Evolutionary conservation across 768 basidiomycete genomes (phyloP).

Genomic region (Ramaria sp.): DNA sequence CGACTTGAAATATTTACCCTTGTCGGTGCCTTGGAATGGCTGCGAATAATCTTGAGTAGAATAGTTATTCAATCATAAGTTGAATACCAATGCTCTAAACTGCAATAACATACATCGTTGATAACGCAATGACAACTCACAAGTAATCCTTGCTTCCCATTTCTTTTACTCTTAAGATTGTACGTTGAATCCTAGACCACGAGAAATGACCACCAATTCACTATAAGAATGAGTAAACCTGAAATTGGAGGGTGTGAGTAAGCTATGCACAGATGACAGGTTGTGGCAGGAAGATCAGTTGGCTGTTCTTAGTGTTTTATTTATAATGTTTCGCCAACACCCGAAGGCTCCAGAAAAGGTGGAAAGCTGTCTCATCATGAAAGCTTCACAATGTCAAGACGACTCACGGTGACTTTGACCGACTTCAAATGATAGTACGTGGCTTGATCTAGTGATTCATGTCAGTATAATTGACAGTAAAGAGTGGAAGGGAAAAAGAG

Average conservation of each 20-base stretch:
- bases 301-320: constrained; percentile 54
- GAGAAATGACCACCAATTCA: too few relatives aligned
- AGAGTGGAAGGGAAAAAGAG: not conserved
- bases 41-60: too few relatives aligned
- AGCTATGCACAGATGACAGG: not conserved
- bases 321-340: constrained; percentile 32
- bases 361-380: constrained; percentile 36
- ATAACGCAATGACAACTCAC: too few relatives aligned
- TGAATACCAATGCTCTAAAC: too few relatives aligned
- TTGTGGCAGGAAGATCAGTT: constrained; percentile 30
- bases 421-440: not conserved
- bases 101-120: too few relatives aligned
- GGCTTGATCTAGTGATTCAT: not conserved
- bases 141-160: too few relatives aligned
- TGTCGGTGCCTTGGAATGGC: not conserved
- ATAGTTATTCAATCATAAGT: too few relatives aligned
- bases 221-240: too few relatives aligned
- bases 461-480: constrained; percentile 1
- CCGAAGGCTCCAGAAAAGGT: constrained; percentile 30
- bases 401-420: not conserved
- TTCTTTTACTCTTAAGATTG: too few relatives aligned
- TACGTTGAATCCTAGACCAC: too few relatives aligned
- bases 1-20: too few relatives aligned
- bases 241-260: not conserved
- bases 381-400: not conserved